These are phyloP conservation scores for Daldinia grandis DNA, from an alignment of 495 filamentous ascomycete genomes.

Conservation along the genomic window DNA sequence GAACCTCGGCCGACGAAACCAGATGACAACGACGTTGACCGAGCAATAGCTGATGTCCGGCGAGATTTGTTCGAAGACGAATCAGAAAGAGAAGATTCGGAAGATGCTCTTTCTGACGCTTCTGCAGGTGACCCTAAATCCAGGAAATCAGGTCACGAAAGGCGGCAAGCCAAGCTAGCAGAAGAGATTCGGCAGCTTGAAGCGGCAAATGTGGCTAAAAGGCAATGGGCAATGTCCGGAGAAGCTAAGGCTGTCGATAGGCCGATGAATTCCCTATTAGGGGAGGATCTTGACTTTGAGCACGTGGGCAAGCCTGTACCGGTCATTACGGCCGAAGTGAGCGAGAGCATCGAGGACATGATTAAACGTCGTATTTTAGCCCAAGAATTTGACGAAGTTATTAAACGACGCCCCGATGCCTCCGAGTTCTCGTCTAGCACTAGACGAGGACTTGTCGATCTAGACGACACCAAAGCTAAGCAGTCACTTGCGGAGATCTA, in stretches of 20 bases:
- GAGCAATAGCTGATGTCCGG: slow-evolving; percentile 88
- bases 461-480: slow-evolving; percentile 86
- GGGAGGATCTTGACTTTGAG: slow-evolving; percentile 96
- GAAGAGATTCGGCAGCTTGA: slow-evolving; percentile 93
- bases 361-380: slow-evolving; percentile 94
- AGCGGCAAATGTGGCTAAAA: slow-evolving; percentile 87
- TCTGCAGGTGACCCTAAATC: slow-evolving; percentile 64
- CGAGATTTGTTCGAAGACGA: slow-evolving; percentile 93
- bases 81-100: slow-evolving; percentile 63
- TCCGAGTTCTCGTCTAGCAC: slow-evolving; percentile 61
- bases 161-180: slow-evolving; percentile 80
- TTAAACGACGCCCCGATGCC: slow-evolving; percentile 79
- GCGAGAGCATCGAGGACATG: slow-evolving; percentile 89
- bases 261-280: slow-evolving; percentile 89
- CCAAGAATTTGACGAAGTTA: slow-evolving; percentile 91
- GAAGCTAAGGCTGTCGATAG: slow-evolving; percentile 85
- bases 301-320: slow-evolving; percentile 94
- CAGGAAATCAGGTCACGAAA: slow-evolving; percentile 81
- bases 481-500: slow-evolving; percentile 92
- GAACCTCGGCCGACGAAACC: slow-evolving; percentile 45
- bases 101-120: slow-evolving; percentile 63
- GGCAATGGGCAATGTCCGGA: slow-evolving; percentile 88
- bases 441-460: slow-evolving; percentile 74
- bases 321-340: slow-evolving; percentile 92
- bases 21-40: slow-evolving; percentile 73